Conservation (phyloP, 257 asterid species). For the Echites panduratus region DNA sequence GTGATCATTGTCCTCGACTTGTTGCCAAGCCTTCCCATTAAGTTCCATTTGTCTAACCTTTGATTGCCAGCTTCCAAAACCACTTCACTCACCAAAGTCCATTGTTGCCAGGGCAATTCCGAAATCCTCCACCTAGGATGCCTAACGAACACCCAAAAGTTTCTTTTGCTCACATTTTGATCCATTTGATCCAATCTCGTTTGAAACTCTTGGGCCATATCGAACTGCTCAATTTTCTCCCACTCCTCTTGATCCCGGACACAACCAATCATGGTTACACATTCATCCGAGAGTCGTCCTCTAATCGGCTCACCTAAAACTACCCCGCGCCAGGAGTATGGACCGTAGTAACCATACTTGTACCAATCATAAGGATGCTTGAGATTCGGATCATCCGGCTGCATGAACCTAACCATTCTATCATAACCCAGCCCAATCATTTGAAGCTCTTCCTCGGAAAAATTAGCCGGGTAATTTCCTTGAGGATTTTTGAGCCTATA, state of each 20-base stretch:
- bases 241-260: conserved; percentile 86
- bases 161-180: conserved; percentile 36
- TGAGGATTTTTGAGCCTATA: conserved; percentile 80
- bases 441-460: conserved; percentile 75
- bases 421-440: conserved; percentile 97
- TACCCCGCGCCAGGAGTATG: conserved; percentile 96
- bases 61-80: conserved; percentile 73
- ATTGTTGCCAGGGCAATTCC: conserved; percentile 87
- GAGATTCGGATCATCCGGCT: conserved; percentile 82
- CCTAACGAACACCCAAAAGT: conserved; percentile 91
- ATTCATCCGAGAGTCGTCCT: conserved; percentile 66
- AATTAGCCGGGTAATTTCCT: conserved; percentile 74
- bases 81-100: conserved; percentile 90
- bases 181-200: conserved; percentile 56
- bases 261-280: conserved; percentile 74
- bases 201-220: conserved; percentile 71
- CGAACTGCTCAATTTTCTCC: conserved; percentile 90
- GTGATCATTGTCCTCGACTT: conserved; percentile 61
- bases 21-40: conserved; percentile 94
- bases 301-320: conserved; percentile 89
- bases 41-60: conserved; percentile 91
- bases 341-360: conserved; percentile 90
- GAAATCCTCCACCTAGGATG: conserved; percentile 89
- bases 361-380: conserved; percentile 97
- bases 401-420: conserved; percentile 87